phyloP scores from a whole-genome alignment of 2,329 filamentous ascomycete species.

The Penicillium palitans region DNA sequence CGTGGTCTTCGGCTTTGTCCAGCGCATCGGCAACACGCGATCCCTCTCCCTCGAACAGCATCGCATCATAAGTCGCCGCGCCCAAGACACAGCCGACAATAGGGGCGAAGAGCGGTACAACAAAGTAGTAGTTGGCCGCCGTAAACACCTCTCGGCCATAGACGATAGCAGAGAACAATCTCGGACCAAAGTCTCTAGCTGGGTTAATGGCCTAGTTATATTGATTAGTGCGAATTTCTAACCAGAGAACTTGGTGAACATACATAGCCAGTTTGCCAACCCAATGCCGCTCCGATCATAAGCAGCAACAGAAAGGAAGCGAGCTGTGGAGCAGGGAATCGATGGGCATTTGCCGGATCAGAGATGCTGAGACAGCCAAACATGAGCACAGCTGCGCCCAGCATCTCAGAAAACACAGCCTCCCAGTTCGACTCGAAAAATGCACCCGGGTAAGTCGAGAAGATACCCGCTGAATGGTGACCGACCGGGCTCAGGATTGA shows the following conservation, averaged over 20 bases:
- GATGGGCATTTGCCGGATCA: conserved; percentile 26
- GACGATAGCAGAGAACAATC: conserved; percentile 33
- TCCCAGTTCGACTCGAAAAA: conserved; percentile 35
- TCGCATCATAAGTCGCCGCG: conserved; percentile 28
- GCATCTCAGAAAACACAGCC: conserved; percentile 31
- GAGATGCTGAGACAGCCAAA: conserved; percentile 31
- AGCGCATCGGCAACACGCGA: conserved; percentile 33
- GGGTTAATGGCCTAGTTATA: conserved; percentile 31
- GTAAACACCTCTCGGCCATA: conserved; percentile 34
- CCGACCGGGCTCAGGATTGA: conserved; percentile 31
- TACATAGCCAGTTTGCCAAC: conserved; percentile 40
- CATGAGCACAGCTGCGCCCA: conserved; percentile 34
- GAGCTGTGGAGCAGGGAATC: conserved; percentile 31
- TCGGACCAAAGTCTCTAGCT: conserved; percentile 33
- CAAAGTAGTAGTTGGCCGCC: conserved; percentile 30
- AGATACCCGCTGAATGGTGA: conserved; percentile 33
- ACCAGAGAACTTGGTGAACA: neutral
- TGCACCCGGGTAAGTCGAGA: conserved; percentile 30
- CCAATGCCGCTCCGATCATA: conserved; percentile 32
- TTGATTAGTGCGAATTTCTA: conserved; percentile 1
- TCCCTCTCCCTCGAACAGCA: conserved; percentile 33
- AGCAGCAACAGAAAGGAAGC: conserved; percentile 30
- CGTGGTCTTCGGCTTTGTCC: conserved; percentile 25
- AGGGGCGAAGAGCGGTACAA: conserved; percentile 32
- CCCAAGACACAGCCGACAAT: conserved; percentile 31